phyloP scores from a whole-genome alignment of 2,329 filamentous ascomycete species.

The Drechslerella dactyloides region DNA sequence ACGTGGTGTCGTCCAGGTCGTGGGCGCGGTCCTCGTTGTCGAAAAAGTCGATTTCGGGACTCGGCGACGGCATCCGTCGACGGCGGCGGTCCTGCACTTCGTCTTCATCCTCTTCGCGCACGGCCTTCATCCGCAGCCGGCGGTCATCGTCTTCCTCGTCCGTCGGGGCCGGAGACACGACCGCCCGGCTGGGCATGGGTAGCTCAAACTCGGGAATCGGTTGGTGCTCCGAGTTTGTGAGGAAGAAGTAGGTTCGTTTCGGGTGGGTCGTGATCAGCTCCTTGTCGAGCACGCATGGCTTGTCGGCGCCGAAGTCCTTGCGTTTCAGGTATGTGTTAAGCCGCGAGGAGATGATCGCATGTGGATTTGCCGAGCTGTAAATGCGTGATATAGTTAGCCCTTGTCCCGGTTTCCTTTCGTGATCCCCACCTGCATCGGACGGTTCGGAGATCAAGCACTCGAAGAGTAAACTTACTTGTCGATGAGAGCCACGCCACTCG shows the following conservation, averaged over 20 bases:
- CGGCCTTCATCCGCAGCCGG: conserved; percentile 25
- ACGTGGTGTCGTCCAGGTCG: conserved; percentile 66
- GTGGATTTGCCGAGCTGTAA: conserved; percentile 87
- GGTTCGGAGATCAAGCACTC: conserved; percentile 41
- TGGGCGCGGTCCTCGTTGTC: conserved; percentile 77
- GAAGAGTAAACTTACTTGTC: conserved; percentile 76
- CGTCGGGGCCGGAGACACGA: conserved; percentile 82
- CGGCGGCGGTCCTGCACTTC: conserved; percentile 64
- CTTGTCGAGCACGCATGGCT: conserved; percentile 88
- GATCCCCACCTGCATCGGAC: conserved; percentile 22
- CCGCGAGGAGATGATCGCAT: conserved; percentile 91
- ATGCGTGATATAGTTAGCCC: conserved; percentile 55
- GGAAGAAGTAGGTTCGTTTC: conserved; percentile 93
- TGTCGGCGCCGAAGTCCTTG: conserved; percentile 72
- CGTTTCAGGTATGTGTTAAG: conserved; percentile 89
- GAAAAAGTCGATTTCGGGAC: conserved; percentile 90
- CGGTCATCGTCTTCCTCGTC: conserved; percentile 75
- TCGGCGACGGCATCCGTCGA: conserved; percentile 76
- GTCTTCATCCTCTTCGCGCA: not conserved
- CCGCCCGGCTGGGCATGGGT: conserved; percentile 65
- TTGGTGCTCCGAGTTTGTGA: conserved; percentile 85
- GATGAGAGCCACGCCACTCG: conserved; percentile 63
- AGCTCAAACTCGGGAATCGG: conserved; percentile 73
- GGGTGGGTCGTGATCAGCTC: conserved; percentile 91
- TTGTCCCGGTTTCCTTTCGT: not conserved